Evolutionary conservation across 208 protist species (phyloP).

Genomic region (Polymyxa betae): DNA sequence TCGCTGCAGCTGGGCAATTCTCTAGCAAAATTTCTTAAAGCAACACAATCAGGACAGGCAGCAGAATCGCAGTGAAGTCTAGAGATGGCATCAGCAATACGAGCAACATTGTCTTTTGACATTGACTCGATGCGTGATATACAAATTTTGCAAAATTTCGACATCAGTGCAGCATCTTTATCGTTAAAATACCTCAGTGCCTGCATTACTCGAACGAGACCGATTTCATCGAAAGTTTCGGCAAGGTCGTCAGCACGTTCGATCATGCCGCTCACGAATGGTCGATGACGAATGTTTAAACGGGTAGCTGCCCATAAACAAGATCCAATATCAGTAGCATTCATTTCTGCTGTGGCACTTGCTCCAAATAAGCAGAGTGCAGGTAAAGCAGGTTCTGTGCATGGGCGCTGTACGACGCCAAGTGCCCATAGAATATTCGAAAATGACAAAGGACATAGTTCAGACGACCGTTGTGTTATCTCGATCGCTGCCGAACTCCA

Average conservation of each 20-base stretch:
- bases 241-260: not conserved
- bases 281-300: not conserved
- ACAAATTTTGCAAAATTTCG: no score
- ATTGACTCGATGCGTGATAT: no score
- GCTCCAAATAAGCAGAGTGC: not conserved
- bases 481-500: not conserved
- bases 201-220: not conserved
- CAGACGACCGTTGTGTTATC: not conserved
- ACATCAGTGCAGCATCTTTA: no score
- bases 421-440: conserved; percentile 21
- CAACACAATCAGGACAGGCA: no score
- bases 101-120: no score
- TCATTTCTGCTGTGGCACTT: not conserved
- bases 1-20: no score
- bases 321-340: not conserved
- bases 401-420: not conserved
- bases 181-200: not conserved
- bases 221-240: not conserved
- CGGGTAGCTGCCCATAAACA: not conserved
- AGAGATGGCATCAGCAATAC: no score
- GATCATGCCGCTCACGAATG: not conserved
- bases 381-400: not conserved
- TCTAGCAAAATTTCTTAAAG: no score
- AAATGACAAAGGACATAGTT: not conserved
- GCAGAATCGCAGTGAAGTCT: no score